These are phyloP conservation scores for Berberis vulgaris DNA, from an alignment of 164 flowering plant genomes.

Conservation along the genomic window DNA sequence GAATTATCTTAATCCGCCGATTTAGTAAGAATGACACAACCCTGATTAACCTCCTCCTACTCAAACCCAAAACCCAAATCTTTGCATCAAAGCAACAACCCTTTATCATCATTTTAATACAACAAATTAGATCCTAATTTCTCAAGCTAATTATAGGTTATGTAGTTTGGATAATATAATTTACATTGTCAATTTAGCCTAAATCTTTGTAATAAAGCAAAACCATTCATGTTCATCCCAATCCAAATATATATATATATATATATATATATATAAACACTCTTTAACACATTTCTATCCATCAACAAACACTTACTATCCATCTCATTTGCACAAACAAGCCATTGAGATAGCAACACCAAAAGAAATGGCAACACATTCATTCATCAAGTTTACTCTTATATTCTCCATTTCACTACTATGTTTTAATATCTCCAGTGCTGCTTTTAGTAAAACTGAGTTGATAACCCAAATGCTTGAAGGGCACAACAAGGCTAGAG, in stretches of 20 bases:
- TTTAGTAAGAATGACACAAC: too few species aligned
- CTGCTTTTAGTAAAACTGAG: constrained; percentile 3
- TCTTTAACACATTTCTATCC: not conserved
- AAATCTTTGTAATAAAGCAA: constrained; percentile 1
- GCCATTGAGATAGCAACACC: too few species aligned
- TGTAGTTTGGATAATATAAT: too few species aligned
- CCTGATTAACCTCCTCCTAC: too few species aligned
- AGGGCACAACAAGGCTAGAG: constrained; percentile 16
- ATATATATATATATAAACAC: not conserved
- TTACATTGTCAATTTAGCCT: not conserved
- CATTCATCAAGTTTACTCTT: not conserved
- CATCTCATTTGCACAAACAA: too few species aligned
- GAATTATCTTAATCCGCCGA: too few species aligned
- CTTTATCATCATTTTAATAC: too few species aligned
- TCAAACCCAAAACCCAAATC: too few species aligned
- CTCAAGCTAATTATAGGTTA: too few species aligned
- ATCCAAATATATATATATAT: not conserved
- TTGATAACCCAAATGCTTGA: constrained; percentile 12
- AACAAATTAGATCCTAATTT: too few species aligned
- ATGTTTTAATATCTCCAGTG: not conserved
- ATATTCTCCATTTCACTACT: not conserved
- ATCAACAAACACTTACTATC: not conserved
- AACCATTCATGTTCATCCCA: not conserved
- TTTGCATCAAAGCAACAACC: too few species aligned
- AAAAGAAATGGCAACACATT: not conserved